Conservation (phyloP, 331 rosid genomes). For the Rhamnella rubrinervis region DNA sequence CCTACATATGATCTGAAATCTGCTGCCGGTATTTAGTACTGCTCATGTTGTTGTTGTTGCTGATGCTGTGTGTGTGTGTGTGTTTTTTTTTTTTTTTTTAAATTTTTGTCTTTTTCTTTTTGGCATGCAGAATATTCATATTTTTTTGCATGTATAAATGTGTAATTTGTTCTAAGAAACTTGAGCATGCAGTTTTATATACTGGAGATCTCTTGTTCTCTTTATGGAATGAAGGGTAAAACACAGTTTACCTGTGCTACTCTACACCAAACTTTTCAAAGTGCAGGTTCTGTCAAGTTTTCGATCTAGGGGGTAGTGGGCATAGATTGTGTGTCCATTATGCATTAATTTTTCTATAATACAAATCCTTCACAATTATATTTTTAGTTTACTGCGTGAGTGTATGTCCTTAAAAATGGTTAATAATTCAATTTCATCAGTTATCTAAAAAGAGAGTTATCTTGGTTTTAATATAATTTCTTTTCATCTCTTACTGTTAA, state of each 20-base stretch:
- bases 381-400: too few species aligned
- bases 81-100: too few species aligned
- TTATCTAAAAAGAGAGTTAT: background rate
- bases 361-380: too few species aligned
- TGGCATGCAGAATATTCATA: background rate
- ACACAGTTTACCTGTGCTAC: background rate
- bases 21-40: slow-evolving; percentile 77
- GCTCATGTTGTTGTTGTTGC: slow-evolving; percentile 8
- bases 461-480: too few species aligned
- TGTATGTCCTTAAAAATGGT: too few species aligned
- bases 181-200: background rate
- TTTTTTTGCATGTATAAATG: background rate
- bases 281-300: too few species aligned
- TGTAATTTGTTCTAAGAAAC: background rate
- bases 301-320: too few species aligned
- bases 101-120: background rate
- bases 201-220: background rate
- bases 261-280: background rate
- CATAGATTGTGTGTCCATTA: too few species aligned
- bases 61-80: too few species aligned
- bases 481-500: background rate
- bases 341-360: too few species aligned
- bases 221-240: slow-evolving; percentile 1
- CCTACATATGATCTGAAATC: slow-evolving; percentile 93
- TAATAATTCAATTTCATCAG: background rate